phyloP scores from a whole-genome alignment of 148 eudicot species.

The Diospyros kaki region DNA sequence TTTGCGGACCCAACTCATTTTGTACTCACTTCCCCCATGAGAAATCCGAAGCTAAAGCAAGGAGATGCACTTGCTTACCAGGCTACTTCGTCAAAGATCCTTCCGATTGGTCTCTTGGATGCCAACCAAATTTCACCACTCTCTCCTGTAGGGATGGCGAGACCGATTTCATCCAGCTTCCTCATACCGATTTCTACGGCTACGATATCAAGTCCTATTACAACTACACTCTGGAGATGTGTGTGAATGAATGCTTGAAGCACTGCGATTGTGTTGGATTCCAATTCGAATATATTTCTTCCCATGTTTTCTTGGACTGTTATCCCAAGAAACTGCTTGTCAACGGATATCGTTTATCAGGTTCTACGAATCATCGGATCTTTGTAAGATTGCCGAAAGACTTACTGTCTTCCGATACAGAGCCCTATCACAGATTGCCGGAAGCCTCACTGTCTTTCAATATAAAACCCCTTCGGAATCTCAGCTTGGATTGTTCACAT shows the following conservation, averaged over 20 bases:
- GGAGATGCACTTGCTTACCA: constrained; percentile 31
- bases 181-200: constrained; percentile 25
- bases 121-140: constrained; percentile 27
- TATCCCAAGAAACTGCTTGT: constrained; percentile 19
- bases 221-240: constrained; percentile 19
- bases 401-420: no score
- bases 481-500: constrained; percentile 14
- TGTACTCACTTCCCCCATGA: constrained; percentile 17
- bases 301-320: constrained; percentile 11
- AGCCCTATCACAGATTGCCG: no score
- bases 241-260: constrained; percentile 22
- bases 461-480: neutral
- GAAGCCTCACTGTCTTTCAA: no score
- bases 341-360: constrained; percentile 22
- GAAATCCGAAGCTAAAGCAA: constrained; percentile 22
- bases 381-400: constrained; percentile 27
- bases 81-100: constrained; percentile 27
- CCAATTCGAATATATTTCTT: constrained; percentile 5
- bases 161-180: constrained; percentile 16
- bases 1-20: constrained; percentile 34
- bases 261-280: constrained; percentile 26
- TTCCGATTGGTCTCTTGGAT: constrained; percentile 35
- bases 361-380: neutral
- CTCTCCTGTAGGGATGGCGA: neutral
- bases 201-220: neutral